A percentile compares a stretch with the other conserved stretches of the same genome.
Evolutionary conservation across 2,329 filamentous ascomycete species (phyloP).

Genomic region (Diaporthe ampelina): DNA sequence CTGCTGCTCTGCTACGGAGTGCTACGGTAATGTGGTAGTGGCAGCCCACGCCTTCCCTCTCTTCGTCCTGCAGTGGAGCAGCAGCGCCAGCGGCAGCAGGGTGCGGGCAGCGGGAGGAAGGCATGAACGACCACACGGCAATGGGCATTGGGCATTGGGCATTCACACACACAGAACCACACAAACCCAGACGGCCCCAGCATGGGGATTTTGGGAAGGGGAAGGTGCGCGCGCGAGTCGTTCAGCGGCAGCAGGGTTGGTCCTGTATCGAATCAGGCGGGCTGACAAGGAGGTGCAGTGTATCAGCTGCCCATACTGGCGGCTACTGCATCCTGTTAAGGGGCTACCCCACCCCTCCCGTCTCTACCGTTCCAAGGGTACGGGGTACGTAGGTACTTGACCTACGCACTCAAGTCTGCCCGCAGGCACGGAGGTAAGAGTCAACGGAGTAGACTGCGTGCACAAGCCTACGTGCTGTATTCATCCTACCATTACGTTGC

Average conservation of each 20-base stretch:
- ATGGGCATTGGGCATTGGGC: constrained; percentile 14
- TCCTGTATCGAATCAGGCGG: constrained; percentile 27
- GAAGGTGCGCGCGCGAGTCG: constrained; percentile 27
- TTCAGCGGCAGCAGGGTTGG: constrained; percentile 13
- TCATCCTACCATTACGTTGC: background rate
- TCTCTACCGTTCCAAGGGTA: background rate
- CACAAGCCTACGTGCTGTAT: background rate
- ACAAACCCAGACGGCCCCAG: background rate
- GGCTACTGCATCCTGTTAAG: constrained; percentile 34
- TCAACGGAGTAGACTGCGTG: background rate
- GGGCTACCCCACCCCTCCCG: constrained; percentile 26
- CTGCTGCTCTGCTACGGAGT: background rate
- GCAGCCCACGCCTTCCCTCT: no score
- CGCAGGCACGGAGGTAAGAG: no score
- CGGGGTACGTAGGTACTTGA: background rate
- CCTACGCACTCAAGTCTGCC: background rate
- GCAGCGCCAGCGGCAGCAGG: background rate
- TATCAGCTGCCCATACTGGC: constrained; percentile 38
- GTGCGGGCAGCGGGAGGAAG: background rate
- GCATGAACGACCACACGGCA: constrained; percentile 4
- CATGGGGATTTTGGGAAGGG: constrained; percentile 16
- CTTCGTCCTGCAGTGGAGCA: background rate
- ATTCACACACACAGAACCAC: constrained; percentile 17
- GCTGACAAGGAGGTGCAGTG: constrained; percentile 6
- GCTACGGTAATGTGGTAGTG: no score